phyloP scores from a whole-genome alignment of 306 rosid species.

The Pterocarpus macrocarpus region DNA sequence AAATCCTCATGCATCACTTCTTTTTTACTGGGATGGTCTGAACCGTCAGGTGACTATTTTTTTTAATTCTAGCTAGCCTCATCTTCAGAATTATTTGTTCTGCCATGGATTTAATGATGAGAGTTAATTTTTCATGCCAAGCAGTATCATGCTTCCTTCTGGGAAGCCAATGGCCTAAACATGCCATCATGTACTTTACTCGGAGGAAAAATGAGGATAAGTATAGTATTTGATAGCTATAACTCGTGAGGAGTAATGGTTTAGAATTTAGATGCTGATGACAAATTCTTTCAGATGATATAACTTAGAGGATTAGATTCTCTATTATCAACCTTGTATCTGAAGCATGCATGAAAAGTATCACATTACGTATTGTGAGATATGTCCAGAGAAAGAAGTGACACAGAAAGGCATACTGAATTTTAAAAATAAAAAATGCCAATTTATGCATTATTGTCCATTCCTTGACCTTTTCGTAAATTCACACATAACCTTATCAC shows the following conservation, averaged over 20 bases:
- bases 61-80: slow-evolving; percentile 35
- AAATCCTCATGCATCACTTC: slow-evolving; percentile 89
- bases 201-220: slow-evolving; percentile 21
- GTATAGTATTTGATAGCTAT: slow-evolving; percentile 24
- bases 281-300: slow-evolving; percentile 28
- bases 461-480: not conserved
- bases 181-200: slow-evolving; percentile 35
- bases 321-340: slow-evolving; percentile 17
- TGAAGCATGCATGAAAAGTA: slow-evolving; percentile 30
- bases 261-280: slow-evolving; percentile 5
- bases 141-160: slow-evolving; percentile 26
- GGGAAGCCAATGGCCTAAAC: slow-evolving; percentile 32
- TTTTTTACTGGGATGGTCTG: slow-evolving; percentile 90
- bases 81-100: slow-evolving; percentile 41
- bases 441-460: not conserved
- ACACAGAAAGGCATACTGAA: slow-evolving; percentile 13
- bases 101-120: slow-evolving; percentile 25
- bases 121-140: slow-evolving; percentile 34
- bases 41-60: slow-evolving; percentile 74
- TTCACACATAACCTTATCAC: not conserved
- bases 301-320: slow-evolving; percentile 31
- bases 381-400: slow-evolving; percentile 12
- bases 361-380: slow-evolving; percentile 15
- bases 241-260: not conserved
- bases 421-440: not conserved